Percentiles rank a stretch among this genome's conserved stretches.
These are phyloP conservation scores for Limonium bicolor DNA, from an alignment of 148 eudicot genomes.

Conservation along the genomic window DNA sequence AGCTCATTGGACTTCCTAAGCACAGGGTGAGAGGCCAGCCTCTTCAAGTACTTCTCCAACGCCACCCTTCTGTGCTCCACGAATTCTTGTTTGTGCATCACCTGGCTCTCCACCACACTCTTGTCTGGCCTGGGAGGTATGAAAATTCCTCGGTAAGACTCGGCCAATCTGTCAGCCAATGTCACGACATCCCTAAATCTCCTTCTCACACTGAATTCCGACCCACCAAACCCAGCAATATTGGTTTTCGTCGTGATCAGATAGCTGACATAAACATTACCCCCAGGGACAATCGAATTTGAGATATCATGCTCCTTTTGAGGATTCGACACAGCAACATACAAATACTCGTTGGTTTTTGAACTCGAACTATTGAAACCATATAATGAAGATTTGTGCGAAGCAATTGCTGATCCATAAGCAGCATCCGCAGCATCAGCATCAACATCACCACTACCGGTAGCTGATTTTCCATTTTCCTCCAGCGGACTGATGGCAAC, in stretches of 20 bases:
- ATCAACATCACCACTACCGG: slow-evolving; percentile 9
- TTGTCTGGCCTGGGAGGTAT: slow-evolving; percentile 82
- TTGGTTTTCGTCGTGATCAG: slow-evolving; percentile 57
- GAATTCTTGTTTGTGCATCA: slow-evolving; percentile 94
- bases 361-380: slow-evolving; percentile 18
- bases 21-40: slow-evolving; percentile 51
- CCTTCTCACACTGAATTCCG: slow-evolving; percentile 54
- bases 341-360: slow-evolving; percentile 22
- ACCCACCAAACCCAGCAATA: slow-evolving; percentile 35
- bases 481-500: slow-evolving; percentile 22
- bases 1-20: slow-evolving; percentile 72
- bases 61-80: slow-evolving; percentile 74
- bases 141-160: slow-evolving; percentile 60
- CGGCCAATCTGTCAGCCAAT: slow-evolving; percentile 59
- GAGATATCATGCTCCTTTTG: slow-evolving; percentile 59
- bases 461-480: too few relatives aligned
- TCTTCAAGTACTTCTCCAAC: slow-evolving; percentile 66
- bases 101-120: slow-evolving; percentile 74
- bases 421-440: slow-evolving; percentile 16
- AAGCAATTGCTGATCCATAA: slow-evolving; percentile 2
- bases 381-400: slow-evolving; percentile 3
- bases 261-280: slow-evolving; percentile 50
- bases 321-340: slow-evolving; percentile 49
- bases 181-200: slow-evolving; percentile 80
- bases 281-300: slow-evolving; percentile 69